Evolutionary conservation across 2,329 filamentous ascomycete species (phyloP), one percentile per base, ranked within the genome.

Genomic region (Pestalotiopsis sp.): DNA sequence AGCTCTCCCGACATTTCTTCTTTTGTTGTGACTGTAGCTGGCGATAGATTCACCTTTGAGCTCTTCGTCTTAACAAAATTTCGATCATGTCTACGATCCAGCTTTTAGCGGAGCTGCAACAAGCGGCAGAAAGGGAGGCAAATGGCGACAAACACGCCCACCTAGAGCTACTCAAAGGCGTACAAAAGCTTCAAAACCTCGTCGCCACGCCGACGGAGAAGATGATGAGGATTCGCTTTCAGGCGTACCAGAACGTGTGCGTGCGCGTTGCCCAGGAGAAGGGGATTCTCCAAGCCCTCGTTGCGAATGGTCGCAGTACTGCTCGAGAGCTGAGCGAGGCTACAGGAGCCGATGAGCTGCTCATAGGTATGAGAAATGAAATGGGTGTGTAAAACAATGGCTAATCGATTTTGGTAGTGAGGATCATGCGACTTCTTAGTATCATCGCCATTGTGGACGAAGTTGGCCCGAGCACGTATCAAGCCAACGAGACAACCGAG

Each of bases 101-200:
- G 4, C n/a, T 52, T 2, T 27, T 64, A 23, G 41, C n/a, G 0
- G 38, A 64, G n/a, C 27, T 64, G 23, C 38, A 52, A 23, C 39
- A 31, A 13, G 23, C 23, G 0, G 62, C 41, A 4, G 36, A 64
- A n/a, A 36, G 62, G 9, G 62, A 64, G 9, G 62, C 62, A 2
- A n/a, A 64, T 20, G 62, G 62, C 41, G 62, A 64, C 62, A 52
- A 64, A 20, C 38, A 38, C n/a, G 62, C 62, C 20, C 62, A 52
- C 5, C 12, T 64, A 1, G 39, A 64, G 13, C 62, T 49, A 9
- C 62, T 64, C 62, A 52, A 39, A 4, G 62, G 62, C 38, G 20
- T 64, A 1, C 62, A 64, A 2, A 64, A n/a, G 39, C 62, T 64
- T 20, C 62, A 64, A 52, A 64, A 64, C n/a, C 7, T 36, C 13